These are phyloP conservation scores for Hordeum marinum DNA, from an alignment of 176 grass and related monocot species.

Conservation along the genomic window DNA sequence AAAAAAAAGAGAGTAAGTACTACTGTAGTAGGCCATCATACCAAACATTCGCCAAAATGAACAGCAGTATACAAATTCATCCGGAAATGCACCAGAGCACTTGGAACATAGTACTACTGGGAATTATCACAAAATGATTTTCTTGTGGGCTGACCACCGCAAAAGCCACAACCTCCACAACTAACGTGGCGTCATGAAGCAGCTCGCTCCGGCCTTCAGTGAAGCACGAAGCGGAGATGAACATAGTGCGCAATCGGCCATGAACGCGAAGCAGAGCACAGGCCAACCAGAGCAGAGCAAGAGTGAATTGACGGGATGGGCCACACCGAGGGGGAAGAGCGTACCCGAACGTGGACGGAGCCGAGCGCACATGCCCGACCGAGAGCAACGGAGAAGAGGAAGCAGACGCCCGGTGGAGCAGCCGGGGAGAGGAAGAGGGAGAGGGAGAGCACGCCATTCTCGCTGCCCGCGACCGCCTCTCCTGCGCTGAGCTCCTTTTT, in stretches of 20 bases:
- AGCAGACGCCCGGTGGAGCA: not conserved
- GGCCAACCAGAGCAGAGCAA: not conserved
- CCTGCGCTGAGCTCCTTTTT: slow-evolving; percentile 11
- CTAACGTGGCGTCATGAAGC: not conserved
- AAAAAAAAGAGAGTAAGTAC: no score
- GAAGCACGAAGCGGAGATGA: not conserved
- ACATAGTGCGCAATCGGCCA: not conserved
- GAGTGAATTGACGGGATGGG: not conserved
- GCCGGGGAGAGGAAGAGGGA: slow-evolving; percentile 7
- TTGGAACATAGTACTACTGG: not conserved
- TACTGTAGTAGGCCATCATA: not conserved
- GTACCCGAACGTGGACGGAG: slow-evolving; percentile 31
- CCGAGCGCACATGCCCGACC: not conserved
- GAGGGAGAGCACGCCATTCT: slow-evolving; percentile 49
- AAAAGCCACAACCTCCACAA: not conserved
- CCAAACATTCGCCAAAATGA: not conserved
- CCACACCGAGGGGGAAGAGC: not conserved
- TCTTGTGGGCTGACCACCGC: not conserved
- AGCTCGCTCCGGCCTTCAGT: not conserved
- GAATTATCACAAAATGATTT: not conserved
- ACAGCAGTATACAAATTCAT: not conserved
- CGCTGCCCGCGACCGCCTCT: slow-evolving; percentile 7
- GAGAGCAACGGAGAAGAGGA: slow-evolving; percentile 16
- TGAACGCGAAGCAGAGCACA: not conserved
- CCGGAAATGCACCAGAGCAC: not conserved